Evolutionary conservation across 345 rosid genomes (phyloP).

Genomic region (Bretschneidera sinensis): DNA sequence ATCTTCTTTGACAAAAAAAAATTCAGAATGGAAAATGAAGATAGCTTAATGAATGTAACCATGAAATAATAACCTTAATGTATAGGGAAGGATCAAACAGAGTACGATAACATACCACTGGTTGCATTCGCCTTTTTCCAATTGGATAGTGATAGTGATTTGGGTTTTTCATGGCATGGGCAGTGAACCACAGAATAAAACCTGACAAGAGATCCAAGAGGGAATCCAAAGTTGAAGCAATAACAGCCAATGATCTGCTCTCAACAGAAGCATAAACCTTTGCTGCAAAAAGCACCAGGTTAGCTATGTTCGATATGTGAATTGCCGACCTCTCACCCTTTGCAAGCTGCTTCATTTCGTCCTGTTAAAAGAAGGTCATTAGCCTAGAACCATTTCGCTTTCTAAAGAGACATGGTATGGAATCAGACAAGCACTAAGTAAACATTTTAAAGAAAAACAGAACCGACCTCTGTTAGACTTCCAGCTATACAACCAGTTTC

Average conservation of each 20-base stretch:
- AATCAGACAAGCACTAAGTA: too few species aligned
- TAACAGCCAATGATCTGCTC: constrained; percentile 77
- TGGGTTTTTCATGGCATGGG: constrained; percentile 72
- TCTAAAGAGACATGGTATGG: too few species aligned
- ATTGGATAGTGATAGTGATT: constrained; percentile 68
- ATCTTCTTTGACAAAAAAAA: too few species aligned
- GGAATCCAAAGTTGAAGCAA: too few species aligned
- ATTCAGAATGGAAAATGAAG: too few species aligned
- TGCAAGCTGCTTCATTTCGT: constrained; percentile 65
- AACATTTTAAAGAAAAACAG: not conserved
- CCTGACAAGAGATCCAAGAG: constrained; percentile 85
- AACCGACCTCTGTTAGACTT: constrained; percentile 51
- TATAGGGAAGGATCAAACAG: too few species aligned
- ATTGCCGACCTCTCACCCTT: too few species aligned
- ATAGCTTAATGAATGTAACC: too few species aligned
- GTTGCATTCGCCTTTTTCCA: constrained; percentile 85
- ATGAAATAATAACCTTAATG: too few species aligned
- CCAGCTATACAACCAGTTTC: constrained; percentile 51
- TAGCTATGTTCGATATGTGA: constrained; percentile 54
- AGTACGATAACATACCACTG: constrained; percentile 46
- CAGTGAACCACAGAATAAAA: constrained; percentile 86
- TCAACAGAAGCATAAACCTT: constrained; percentile 68
- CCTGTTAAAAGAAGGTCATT: constrained; percentile 29
- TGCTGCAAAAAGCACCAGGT: constrained; percentile 62
- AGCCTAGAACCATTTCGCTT: not conserved